Evolutionary conservation across 1,284 basidiomycete species (phyloP).

Genomic region (Amylostereum areolatum): DNA sequence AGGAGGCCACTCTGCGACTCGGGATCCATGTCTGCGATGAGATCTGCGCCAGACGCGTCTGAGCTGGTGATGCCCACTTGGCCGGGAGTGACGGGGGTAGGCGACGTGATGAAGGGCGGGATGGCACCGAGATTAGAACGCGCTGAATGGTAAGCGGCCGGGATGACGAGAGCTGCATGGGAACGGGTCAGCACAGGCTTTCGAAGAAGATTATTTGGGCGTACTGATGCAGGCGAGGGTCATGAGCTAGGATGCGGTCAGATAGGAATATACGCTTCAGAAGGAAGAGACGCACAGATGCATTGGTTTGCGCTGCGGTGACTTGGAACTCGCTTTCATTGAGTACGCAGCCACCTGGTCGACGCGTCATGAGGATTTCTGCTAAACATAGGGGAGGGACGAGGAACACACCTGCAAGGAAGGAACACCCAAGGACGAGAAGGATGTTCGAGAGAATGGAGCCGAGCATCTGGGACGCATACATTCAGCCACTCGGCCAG

Average conservation of each 20-base stretch:
- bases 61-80: constrained; percentile 5
- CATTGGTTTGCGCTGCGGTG: constrained; percentile 79
- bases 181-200: not conserved
- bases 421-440: constrained; percentile 84
- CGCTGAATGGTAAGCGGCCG: constrained; percentile 78
- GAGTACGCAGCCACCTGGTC: constrained; percentile 56
- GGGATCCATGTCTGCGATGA: constrained; percentile 18
- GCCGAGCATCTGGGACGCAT: constrained; percentile 56
- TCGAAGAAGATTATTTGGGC: constrained; percentile 19
- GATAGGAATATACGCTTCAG: constrained; percentile 8
- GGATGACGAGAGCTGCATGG: constrained; percentile 72
- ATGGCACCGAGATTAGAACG: constrained; percentile 18
- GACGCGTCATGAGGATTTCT: constrained; percentile 2
- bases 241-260: constrained; percentile 55
- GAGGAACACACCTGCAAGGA: constrained; percentile 57
- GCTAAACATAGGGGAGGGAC: not conserved
- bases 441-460: constrained; percentile 88
- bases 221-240: constrained; percentile 83
- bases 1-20: constrained; percentile 50
- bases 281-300: constrained; percentile 42
- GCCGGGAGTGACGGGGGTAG: constrained; percentile 2
- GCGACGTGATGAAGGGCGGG: constrained; percentile 6
- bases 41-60: constrained; percentile 10
- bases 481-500: not conserved
- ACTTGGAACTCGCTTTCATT: constrained; percentile 72